These are phyloP conservation scores for Hypoxylon lenormandii DNA, from an alignment of 495 filamentous ascomycete species.

Conservation along the genomic window DNA sequence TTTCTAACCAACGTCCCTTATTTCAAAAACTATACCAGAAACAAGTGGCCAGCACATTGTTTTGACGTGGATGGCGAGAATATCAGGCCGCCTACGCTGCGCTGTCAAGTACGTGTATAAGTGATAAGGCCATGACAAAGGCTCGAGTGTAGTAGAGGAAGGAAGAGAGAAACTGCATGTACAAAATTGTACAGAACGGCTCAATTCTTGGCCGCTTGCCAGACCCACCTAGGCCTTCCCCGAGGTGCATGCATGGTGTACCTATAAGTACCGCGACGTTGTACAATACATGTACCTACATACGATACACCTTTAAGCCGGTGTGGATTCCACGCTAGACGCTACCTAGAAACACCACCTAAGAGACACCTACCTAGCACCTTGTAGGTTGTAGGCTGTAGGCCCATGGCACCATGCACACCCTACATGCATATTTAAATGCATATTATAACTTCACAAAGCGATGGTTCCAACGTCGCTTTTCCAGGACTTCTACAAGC, in stretches of 20 bases:
- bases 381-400: no score
- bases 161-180: not conserved
- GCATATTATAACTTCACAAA: slow-evolving; percentile 42
- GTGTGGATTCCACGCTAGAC: not conserved
- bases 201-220: slow-evolving; percentile 25
- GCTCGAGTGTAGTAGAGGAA: not conserved
- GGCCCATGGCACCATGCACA: slow-evolving; percentile 20
- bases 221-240: slow-evolving; percentile 39
- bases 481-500: slow-evolving; percentile 30
- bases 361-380: no score
- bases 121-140: no score
- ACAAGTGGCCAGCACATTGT: no score
- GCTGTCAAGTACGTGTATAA: no score
- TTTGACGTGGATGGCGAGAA: no score
- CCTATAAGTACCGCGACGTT: slow-evolving; percentile 24
- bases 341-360: no score
- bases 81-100: no score
- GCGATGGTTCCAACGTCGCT: slow-evolving; percentile 39
- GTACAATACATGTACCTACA: not conserved
- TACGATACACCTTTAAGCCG: slow-evolving; percentile 7
- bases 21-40: no score
- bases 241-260: slow-evolving; percentile 34
- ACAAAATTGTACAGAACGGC: slow-evolving; percentile 12
- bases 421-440: slow-evolving; percentile 47
- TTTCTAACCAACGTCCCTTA: no score